phyloP scores from a whole-genome alignment of 106 monocot species.

The Dendrobium nobile region DNA sequence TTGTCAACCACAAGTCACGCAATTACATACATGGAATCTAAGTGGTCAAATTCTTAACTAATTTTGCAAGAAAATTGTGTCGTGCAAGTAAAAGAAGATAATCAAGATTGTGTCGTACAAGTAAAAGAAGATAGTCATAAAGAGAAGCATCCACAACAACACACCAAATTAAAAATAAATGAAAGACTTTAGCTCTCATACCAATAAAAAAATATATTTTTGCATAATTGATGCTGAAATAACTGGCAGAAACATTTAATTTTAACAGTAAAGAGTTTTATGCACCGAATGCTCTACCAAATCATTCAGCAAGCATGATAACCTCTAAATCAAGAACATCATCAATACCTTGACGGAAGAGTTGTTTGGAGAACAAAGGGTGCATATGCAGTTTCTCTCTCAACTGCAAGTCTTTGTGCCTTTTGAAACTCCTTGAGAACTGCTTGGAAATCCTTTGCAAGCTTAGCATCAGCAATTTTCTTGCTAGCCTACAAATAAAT shows the following conservation, averaged over 20 bases:
- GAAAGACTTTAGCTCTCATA: background rate
- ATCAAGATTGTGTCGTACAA: background rate
- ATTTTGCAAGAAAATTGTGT: background rate
- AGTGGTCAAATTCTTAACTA: background rate
- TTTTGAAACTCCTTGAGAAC: conserved; percentile 82
- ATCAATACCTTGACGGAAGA: conserved; percentile 40
- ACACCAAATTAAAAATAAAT: background rate
- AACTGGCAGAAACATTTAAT: background rate
- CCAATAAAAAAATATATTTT: background rate
- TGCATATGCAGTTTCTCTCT: conserved; percentile 75
- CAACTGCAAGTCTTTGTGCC: conserved; percentile 71
- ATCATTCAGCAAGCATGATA: background rate
- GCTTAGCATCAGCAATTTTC: conserved; percentile 89
- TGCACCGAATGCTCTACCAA: background rate
- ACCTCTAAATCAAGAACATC: background rate
- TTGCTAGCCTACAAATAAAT: conserved; percentile 56
- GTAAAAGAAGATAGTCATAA: background rate
- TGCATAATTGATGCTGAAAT: background rate
- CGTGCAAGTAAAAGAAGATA: background rate
- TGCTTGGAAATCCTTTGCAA: conserved; percentile 89
- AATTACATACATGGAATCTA: background rate
- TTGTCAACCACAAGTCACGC: background rate
- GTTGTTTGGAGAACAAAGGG: conserved; percentile 72
- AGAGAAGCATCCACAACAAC: background rate
- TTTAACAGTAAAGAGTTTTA: background rate